phyloP scores from a whole-genome alignment of 495 filamentous ascomycete species.

The Cryomyces antarcticus region DNA sequence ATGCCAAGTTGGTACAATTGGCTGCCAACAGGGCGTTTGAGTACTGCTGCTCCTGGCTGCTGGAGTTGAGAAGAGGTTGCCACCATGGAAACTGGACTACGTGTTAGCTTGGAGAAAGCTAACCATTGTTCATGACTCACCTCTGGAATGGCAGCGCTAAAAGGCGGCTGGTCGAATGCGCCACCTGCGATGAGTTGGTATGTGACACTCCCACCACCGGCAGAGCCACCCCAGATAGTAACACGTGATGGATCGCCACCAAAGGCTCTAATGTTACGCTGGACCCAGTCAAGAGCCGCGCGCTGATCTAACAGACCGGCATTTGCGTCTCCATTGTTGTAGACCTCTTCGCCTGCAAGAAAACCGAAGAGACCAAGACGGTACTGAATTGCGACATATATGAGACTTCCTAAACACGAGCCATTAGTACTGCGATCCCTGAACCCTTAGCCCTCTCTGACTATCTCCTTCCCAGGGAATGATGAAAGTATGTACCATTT shows the following conservation, averaged over 20 bases:
- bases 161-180: conserved; percentile 7
- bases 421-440: no score
- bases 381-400: conserved; percentile 18
- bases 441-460: no score
- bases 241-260: conserved; percentile 12
- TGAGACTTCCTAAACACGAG: conserved; percentile 2
- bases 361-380: conserved; percentile 19
- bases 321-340: conserved; percentile 16
- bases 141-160: conserved; percentile 4
- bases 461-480: no score
- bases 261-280: conserved; percentile 9
- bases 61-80: conserved; percentile 4
- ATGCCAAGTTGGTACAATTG: conserved; percentile 2
- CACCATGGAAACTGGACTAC: conserved; percentile 6
- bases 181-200: conserved; percentile 12
- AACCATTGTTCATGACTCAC: no score
- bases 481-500: background rate
- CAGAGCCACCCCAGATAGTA: conserved; percentile 15
- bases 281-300: conserved; percentile 17
- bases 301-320: conserved; percentile 19
- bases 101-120: no score
- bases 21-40: background rate
- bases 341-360: conserved; percentile 11
- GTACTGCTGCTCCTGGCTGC: background rate
- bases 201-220: conserved; percentile 9